Evolutionary conservation across 495 filamentous ascomycete genomes (phyloP).

Genomic region (Talaromyces ruber): DNA sequence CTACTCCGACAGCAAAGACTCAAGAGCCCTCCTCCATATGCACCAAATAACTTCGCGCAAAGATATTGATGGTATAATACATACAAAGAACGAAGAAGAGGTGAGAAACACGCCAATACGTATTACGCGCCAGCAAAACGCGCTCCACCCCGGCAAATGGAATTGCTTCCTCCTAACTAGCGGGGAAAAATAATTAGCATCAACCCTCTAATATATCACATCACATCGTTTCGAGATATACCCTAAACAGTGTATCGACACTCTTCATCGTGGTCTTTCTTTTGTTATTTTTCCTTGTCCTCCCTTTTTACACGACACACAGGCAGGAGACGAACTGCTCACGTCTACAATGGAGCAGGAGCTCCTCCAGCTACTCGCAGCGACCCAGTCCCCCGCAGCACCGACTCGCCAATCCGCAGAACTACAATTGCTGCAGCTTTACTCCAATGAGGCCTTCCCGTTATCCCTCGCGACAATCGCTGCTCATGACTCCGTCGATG

Average conservation of each 20-base stretch:
- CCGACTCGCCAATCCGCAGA: conserved; percentile 72
- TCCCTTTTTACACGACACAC: background rate
- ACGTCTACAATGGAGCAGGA: conserved; percentile 66
- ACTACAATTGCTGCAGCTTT: conserved; percentile 58
- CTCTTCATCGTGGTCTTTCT: background rate
- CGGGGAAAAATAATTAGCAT: conserved; percentile 1
- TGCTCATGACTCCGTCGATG: conserved; percentile 56
- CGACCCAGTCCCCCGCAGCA: conserved; percentile 64
- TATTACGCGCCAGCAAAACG: background rate
- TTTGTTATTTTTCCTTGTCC: background rate
- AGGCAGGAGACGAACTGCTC: background rate
- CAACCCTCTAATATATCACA: background rate
- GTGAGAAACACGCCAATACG: background rate
- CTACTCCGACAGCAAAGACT: background rate
- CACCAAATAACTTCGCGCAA: background rate
- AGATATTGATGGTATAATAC: background rate
- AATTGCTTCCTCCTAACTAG: background rate
- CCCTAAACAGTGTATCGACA: background rate
- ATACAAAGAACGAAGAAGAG: background rate
- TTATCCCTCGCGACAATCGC: conserved; percentile 71
- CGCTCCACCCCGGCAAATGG: background rate
- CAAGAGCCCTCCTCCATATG: background rate
- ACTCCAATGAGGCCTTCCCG: conserved; percentile 62
- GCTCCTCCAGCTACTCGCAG: conserved; percentile 68
- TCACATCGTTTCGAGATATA: background rate